A percentile compares a stretch with the other conserved stretches of the same genome.
phyloP scores from a whole-genome alignment of 257 asterid species.

The Ophiorrhiza pumila region DNA sequence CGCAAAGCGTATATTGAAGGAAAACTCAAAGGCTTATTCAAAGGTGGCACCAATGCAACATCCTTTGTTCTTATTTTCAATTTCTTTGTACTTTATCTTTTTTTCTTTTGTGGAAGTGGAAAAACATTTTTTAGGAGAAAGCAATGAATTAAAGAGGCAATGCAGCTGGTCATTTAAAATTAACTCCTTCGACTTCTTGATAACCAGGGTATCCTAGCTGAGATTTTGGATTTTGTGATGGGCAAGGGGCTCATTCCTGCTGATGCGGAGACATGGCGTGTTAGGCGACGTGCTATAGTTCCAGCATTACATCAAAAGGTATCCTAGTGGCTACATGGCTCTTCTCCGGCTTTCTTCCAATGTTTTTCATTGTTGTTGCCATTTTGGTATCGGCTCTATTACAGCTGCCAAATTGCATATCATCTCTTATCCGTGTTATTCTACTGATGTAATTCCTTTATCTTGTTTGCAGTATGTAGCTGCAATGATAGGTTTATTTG shows the following conservation, averaged over 20 bases:
- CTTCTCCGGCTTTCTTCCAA: background rate
- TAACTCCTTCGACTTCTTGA: constrained; percentile 8
- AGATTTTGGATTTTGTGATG: constrained; percentile 93
- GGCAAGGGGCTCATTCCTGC: constrained; percentile 99
- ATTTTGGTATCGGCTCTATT: background rate
- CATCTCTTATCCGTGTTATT: constrained; percentile 3
- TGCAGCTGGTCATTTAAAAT: constrained; percentile 8
- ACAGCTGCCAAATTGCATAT: background rate
- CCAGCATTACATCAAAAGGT: constrained; percentile 98
- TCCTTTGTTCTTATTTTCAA: constrained; percentile 1
- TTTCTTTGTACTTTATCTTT: constrained; percentile 5
- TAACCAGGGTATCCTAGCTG: constrained; percentile 87
- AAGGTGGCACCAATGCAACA: constrained; percentile 47
- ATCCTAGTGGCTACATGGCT: constrained; percentile 4
- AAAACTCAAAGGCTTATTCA: constrained; percentile 80
- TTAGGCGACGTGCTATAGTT: constrained; percentile 87
- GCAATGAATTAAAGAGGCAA: background rate
- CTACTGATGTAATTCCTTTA: constrained; percentile 6
- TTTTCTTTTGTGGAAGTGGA: background rate
- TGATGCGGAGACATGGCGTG: constrained; percentile 95
- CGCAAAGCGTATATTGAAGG: constrained; percentile 83
- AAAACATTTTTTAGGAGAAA: background rate
- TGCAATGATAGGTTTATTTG: constrained; percentile 81
- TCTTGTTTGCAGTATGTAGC: constrained; percentile 73
- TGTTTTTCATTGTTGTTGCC: background rate